Evolutionary conservation across 306 rosid genomes (phyloP), one percentile per base, ranked within the genome.

Genomic region (Vachellia pachyceras): DNA sequence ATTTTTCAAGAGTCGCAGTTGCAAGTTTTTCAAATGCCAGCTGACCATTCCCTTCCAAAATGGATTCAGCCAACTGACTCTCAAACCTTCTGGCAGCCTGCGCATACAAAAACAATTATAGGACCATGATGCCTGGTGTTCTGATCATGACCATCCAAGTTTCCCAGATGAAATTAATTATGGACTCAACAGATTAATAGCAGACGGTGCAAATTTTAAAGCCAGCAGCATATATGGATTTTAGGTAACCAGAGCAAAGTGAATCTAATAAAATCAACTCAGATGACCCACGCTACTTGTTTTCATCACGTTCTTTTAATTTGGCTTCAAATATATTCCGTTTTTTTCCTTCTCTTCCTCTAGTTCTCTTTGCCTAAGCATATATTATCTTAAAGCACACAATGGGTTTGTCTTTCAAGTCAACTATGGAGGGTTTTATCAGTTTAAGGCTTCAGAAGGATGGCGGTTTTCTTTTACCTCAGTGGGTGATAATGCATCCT

Each of bases 71-170:
- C 89, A 94, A 60, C 66, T 94, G 97, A 79, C 95, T 92, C 85
- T 94, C 98, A 66, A 94, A 92, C 63, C 91, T 94, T 79, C 97
- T 84, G 68, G 98, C 91, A 87, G 97, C 98, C 98, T 94, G 83
- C 75, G 46, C 39, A 33, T 44, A 44, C 70, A 63, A 54, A 85
- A 77, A 79, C 33, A 76, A n/a, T 50, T 75, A 54, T 66, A 69
- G 60, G 40, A 72, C 69, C 49, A 22, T 60, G n/a, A 33, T 54
- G 40, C 72, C 47, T 5, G 6, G 78, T 73, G 25, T 74, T 65
- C 37, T 84, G 55, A 73, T 52, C 72, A 78, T 39, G 37, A 36
- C 65, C 61, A 29, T 41, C 33, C 75, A 60, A n/a, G 45, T 72
- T 65, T 83, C 79, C 65, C 25, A 46, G 45, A 76, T 65, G 74